Percentiles rank a stretch among this genome's conserved stretches.
These are phyloP conservation scores for Thelephora aurantiotincta DNA, from an alignment of 768 basidiomycete species.

Conservation along the genomic window DNA sequence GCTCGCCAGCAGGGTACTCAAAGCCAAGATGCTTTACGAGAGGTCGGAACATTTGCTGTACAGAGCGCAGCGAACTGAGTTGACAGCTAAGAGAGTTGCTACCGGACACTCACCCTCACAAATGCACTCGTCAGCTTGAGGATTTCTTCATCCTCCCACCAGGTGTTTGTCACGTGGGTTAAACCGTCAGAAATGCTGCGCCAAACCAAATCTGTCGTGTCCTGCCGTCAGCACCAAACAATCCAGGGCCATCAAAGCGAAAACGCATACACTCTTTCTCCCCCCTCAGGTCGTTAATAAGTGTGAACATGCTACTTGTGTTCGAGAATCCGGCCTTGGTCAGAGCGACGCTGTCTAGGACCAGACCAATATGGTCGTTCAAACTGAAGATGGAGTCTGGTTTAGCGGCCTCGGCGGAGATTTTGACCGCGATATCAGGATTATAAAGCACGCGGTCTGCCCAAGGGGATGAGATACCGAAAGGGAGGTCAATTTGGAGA, in stretches of 20 bases:
- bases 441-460: slow-evolving; percentile 80
- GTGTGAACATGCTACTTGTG: slow-evolving; percentile 61
- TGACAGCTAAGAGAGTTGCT: neutral
- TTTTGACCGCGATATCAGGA: slow-evolving; percentile 59
- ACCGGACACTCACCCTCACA: slow-evolving; percentile 30
- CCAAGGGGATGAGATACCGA: slow-evolving; percentile 1
- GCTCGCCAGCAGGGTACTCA: slow-evolving; percentile 52
- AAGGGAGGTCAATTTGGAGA: neutral
- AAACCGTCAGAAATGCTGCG: slow-evolving; percentile 49
- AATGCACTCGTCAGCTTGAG: slow-evolving; percentile 44
- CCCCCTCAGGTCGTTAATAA: slow-evolving; percentile 51
- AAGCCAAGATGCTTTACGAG: slow-evolving; percentile 70
- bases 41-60: slow-evolving; percentile 53
- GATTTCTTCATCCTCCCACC: slow-evolving; percentile 68
- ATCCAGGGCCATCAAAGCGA: neutral
- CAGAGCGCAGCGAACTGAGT: neutral
- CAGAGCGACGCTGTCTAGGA: slow-evolving; percentile 71
- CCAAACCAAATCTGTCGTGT: slow-evolving; percentile 67
- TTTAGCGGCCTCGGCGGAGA: slow-evolving; percentile 71
- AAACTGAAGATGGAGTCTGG: slow-evolving; percentile 51
- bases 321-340: slow-evolving; percentile 69
- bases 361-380: slow-evolving; percentile 81
- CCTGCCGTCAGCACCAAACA: slow-evolving; percentile 1
- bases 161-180: slow-evolving; percentile 38
- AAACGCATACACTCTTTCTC: slow-evolving; percentile 62